Percentiles rank a stretch among this genome's conserved stretches.
Evolutionary conservation across 805 yeast genomes (phyloP).

Genomic region (Candida boleticola): DNA sequence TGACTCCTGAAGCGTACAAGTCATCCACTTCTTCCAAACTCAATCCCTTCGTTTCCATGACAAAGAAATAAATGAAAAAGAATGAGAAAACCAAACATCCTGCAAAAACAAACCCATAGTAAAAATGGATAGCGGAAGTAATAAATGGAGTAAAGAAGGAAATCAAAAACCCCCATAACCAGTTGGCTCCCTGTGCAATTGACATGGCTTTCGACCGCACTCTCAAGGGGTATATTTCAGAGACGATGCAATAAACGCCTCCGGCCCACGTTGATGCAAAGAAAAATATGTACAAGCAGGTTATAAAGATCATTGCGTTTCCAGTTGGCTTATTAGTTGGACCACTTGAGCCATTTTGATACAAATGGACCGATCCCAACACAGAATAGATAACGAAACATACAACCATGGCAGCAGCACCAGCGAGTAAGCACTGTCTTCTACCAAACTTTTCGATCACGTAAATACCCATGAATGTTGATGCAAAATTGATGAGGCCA

Average conservation of each 20-base stretch:
- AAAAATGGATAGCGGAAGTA: constrained; percentile 58
- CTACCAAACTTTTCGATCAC: constrained; percentile 53
- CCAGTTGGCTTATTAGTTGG: constrained; percentile 51
- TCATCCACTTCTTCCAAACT: constrained; percentile 81
- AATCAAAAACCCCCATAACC: constrained; percentile 63
- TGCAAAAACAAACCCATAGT: constrained; percentile 64
- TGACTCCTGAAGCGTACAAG: constrained; percentile 46
- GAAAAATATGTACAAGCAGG: constrained; percentile 62
- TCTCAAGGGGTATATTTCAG: constrained; percentile 68
- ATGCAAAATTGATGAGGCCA: constrained; percentile 54
- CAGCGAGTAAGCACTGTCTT: constrained; percentile 43
- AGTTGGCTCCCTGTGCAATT: constrained; percentile 61
- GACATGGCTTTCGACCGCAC: constrained; percentile 64
- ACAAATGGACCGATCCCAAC: constrained; percentile 53
- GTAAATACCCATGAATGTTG: constrained; percentile 51
- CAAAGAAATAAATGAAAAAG: constrained; percentile 68
- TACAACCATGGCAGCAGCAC: constrained; percentile 49
- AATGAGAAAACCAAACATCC: constrained; percentile 62
- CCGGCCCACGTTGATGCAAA: constrained; percentile 79
- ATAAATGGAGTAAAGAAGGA: constrained; percentile 68
- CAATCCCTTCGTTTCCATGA: constrained; percentile 79
- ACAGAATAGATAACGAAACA: constrained; percentile 61
- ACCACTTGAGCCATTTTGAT: constrained; percentile 36
- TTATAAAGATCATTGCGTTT: constrained; percentile 58
- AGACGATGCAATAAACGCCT: constrained; percentile 60